Conservation (phyloP, 2,329 filamentous ascomycete genomes). For the Hymenoscyphus albidus region DNA sequence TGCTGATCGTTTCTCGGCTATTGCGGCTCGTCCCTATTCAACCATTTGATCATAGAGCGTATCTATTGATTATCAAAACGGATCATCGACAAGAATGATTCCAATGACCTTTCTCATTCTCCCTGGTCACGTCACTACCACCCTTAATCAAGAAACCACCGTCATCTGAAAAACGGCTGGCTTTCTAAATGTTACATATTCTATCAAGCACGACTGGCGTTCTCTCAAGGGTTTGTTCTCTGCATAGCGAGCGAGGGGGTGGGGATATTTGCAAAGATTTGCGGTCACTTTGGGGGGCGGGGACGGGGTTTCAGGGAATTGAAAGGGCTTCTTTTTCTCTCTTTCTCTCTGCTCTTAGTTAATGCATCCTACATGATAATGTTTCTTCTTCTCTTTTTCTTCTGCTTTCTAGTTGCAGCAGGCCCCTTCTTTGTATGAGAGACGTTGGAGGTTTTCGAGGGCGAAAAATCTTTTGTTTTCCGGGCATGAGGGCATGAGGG, state of each 20-base stretch:
- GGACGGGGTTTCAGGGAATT: slow-evolving; percentile 20
- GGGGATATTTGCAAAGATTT: slow-evolving; percentile 31
- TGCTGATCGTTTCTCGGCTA: slow-evolving; percentile 31
- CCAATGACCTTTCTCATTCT: slow-evolving; percentile 2
- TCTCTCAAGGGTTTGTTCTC: slow-evolving; percentile 31
- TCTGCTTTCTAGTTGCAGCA: not conserved
- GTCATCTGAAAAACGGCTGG: slow-evolving; percentile 9
- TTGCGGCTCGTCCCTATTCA: slow-evolving; percentile 26
- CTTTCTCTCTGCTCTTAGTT: slow-evolving; percentile 24
- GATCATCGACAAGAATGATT: not conserved
- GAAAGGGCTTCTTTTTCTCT: slow-evolving; percentile 5
- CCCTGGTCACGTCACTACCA: not conserved
- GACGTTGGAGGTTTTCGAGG: not conserved
- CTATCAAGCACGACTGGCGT: slow-evolving; percentile 34
- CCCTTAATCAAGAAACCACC: slow-evolving; percentile 12
- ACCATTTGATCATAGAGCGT: slow-evolving; percentile 10
- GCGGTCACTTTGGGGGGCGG: slow-evolving; percentile 23
- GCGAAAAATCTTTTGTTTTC: not conserved
- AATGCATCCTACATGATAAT: slow-evolving; percentile 36
- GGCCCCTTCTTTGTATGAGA: not conserved
- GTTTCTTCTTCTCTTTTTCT: slow-evolving; percentile 18
- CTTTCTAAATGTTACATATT: slow-evolving; percentile 34
- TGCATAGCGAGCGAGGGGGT: slow-evolving; percentile 38
- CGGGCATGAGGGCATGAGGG: not conserved
- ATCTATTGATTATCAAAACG: not conserved